A percentile compares a stretch with the other conserved stretches of the same genome.
Evolutionary conservation across 2,329 filamentous ascomycete genomes (phyloP).

Genomic region (Colletotrichum sansevieriae): DNA sequence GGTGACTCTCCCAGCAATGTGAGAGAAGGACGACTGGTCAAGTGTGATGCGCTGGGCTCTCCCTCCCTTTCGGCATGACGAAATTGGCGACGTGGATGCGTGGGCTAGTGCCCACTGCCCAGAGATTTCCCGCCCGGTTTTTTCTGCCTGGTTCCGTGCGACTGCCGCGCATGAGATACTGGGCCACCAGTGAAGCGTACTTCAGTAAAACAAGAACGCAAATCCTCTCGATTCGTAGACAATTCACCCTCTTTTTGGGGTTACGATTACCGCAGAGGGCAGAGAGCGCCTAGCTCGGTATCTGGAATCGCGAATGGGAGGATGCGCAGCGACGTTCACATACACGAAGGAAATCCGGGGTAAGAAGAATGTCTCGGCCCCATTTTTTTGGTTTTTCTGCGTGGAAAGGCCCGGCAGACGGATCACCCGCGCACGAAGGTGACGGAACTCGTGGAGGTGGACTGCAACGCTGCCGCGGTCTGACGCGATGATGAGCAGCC

Average conservation of each 20-base stretch:
- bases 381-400: background rate
- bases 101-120: slow-evolving; percentile 9
- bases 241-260: background rate
- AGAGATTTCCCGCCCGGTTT: slow-evolving; percentile 19
- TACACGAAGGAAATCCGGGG: slow-evolving; percentile 16
- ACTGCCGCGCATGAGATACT: too few relatives aligned
- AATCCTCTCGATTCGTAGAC: too few relatives aligned
- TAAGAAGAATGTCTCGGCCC: slow-evolving; percentile 17
- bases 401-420: background rate
- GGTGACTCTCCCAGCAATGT: slow-evolving; percentile 9
- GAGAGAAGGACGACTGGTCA: slow-evolving; percentile 5
- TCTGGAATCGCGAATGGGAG: background rate
- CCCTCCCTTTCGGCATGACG: slow-evolving; percentile 28
- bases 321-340: background rate
- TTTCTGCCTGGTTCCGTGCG: background rate
- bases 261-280: too few relatives aligned
- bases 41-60: slow-evolving; percentile 18
- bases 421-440: slow-evolving; percentile 25
- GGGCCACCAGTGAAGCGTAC: too few relatives aligned
- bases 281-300: too few relatives aligned
- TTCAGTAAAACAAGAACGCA: too few relatives aligned
- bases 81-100: slow-evolving; percentile 29
- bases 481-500: slow-evolving; percentile 1
- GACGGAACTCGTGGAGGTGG: slow-evolving; percentile 19
- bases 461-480: slow-evolving; percentile 18